Conservation (phyloP, 495 filamentous ascomycete species). For the Patellaria atrata region DNA sequence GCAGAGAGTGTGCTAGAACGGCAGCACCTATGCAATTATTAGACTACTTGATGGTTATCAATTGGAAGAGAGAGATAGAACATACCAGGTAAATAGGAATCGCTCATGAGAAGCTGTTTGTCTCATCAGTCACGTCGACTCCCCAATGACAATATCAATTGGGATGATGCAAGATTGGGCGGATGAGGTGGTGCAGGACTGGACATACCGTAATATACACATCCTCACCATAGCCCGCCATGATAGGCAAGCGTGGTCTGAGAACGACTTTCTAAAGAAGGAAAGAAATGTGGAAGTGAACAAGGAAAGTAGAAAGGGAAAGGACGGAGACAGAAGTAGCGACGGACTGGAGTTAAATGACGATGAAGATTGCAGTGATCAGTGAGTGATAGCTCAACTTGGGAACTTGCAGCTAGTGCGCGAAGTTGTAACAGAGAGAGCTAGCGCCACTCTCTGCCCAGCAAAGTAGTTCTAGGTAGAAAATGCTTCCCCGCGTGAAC, state of each 20-base stretch:
- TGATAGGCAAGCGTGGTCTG: conserved; percentile 12
- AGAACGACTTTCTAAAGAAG: no score
- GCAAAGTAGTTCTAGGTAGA: no score
- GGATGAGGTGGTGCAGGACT: conserved; percentile 1
- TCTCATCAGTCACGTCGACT: no score
- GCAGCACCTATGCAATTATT: conserved; percentile 52
- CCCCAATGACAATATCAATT: no score
- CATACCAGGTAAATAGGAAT: conserved; percentile 78
- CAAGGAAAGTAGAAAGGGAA: background rate
- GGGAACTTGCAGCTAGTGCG: no score
- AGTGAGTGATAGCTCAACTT: no score
- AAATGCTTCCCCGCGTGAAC: no score
- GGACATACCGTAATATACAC: conserved; percentile 44
- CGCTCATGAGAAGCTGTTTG: conserved; percentile 79
- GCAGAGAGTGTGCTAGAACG: conserved; percentile 86
- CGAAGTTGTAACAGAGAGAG: no score
- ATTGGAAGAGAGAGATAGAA: background rate
- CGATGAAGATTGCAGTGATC: no score
- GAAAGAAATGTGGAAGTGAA: background rate
- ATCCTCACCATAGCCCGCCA: conserved; percentile 28
- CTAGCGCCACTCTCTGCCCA: no score
- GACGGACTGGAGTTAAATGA: no score
- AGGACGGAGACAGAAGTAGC: no score
- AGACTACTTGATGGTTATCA: conserved; percentile 8
- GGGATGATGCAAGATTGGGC: conserved; percentile 17